Evolutionary conservation across 495 filamentous ascomycete species (phyloP), one percentile per base, ranked within the genome.

Genomic region (Penicillium coffeae): DNA sequence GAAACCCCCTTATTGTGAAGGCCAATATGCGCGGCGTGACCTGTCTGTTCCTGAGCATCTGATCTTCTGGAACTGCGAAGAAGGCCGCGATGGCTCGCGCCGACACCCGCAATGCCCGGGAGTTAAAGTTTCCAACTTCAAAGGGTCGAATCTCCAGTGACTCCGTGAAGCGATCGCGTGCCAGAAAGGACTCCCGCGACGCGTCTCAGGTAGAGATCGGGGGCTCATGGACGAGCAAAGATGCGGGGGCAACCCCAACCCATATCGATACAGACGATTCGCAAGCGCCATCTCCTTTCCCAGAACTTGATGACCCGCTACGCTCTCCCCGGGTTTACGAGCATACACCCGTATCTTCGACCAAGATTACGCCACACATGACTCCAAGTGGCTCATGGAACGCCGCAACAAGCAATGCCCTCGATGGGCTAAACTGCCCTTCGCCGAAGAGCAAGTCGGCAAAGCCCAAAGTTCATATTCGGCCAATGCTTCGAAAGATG

Each of bases 401-500:
- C 19, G 19, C 36, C 16, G 25, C 50, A 21, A 30, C 44, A 7
- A 56, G 56, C 38, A 47, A 50, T 15, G 52, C 52, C 2, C 48
- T 47, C 10, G 59, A 66, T 21, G 44, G 49, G 14, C 57, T 62
- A 21, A 62, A 63, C 21, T 34, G 50, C 49, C 50, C 50, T 16
- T 46, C 65, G 16, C 55, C 65, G 14, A 66, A 64, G 50, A 44
- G 48, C 33, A 64, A 55, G 34, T 48, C 42, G 6, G 34, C 50
- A 42, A 69, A 60, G 32, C 42, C 61, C 47, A 68, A 71, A 33
- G 65, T 69, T 0, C 76, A 80, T 52, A 76, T 77, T 51, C 84
- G 83, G 54, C 79, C 80, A 8, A 70, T 82, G 15, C 57, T 81
- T n/a, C 74, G 75, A 20, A 82, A 79, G 50, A 60, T 75, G 36